Evolutionary conservation across 2,329 filamentous ascomycete genomes (phyloP), one percentile per base, ranked within the genome.

Genomic region (Ophiocordyceps sinensis): DNA sequence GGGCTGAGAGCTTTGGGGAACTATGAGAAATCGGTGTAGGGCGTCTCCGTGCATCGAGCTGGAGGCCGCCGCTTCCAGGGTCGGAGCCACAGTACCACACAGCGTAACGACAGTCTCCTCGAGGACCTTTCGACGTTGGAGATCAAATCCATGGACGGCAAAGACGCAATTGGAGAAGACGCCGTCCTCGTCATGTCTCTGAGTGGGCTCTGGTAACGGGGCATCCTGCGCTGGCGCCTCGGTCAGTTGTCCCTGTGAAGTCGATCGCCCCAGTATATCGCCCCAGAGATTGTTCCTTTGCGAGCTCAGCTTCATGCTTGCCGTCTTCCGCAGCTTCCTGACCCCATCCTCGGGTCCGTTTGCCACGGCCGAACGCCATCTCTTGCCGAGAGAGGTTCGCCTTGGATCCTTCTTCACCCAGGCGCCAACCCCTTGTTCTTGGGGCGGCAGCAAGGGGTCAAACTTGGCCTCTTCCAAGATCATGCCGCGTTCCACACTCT

Each of bases 251-350:
- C 56, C 54, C 13, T 51, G 55, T 2, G 59, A 59, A 12, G 51
- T 54, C 19, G 60, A 51, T 57, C 42, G 50, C 10, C 77, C 77
- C 21, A 91, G 73, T 44, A 98, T 93, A 51, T 93, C 85, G 5
- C 82, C 82, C 89, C 89, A 96, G n/a, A 96, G 71, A 26, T 77
- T 79, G 51, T 88, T 79, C 49, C 79, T 82, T 53, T 95, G 87
- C 39, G 72, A 82, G 43, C 73, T 79, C 28, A 96, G 66, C 57
- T 86, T 89, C 54, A 82, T 79, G 59, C 88, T 95, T 19, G 88
- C 84, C 6, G 85, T 87, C 52, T 88, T 82, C 49, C 91, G 78
- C 49, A 98, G 63, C 63, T 95, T 96, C 49, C 87, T 75, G 46
- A 77, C 76, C 5, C 82, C 78, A 9, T 73, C 70, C 34, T 78